Evolutionary conservation across 1,284 basidiomycete species (phyloP).

Genomic region (Boletus albobrunnescens): DNA sequence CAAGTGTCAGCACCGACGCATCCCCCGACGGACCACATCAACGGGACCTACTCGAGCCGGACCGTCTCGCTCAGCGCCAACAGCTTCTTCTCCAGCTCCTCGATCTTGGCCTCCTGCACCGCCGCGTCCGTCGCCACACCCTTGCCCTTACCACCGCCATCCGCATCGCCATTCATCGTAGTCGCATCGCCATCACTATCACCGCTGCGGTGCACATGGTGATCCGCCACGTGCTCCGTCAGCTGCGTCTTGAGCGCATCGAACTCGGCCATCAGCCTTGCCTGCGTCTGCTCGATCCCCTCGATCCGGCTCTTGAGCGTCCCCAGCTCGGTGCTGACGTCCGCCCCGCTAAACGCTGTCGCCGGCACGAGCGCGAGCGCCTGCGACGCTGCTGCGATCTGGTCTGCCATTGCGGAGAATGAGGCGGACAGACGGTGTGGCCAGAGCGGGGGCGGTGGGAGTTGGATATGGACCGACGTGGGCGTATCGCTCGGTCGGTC

Average conservation of each 20-base stretch:
- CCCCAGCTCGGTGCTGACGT: constrained; percentile 9
- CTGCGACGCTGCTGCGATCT: constrained; percentile 40
- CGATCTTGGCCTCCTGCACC: constrained; percentile 8
- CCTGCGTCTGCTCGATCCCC: constrained; percentile 20
- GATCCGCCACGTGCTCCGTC: too few relatives aligned
- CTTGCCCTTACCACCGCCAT: background rate
- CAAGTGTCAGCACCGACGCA: background rate
- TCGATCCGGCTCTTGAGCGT: constrained; percentile 12
- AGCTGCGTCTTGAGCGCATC: constrained; percentile 10
- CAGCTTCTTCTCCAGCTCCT: constrained; percentile 23
- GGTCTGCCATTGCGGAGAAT: constrained; percentile 39
- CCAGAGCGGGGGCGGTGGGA: constrained; percentile 22
- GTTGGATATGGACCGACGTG: background rate
- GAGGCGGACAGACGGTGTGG: constrained; percentile 36
- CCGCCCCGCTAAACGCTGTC: constrained; percentile 11
- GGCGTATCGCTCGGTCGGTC: constrained; percentile 1
- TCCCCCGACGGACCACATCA: too few relatives aligned
- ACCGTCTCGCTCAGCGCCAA: constrained; percentile 18
- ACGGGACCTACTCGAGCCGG: constrained; percentile 16
- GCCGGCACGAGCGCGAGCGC: constrained; percentile 34
- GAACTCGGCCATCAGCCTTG: constrained; percentile 11
- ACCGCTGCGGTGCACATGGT: too few relatives aligned
- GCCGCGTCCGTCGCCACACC: background rate
- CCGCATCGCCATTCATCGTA: background rate
- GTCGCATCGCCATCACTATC: background rate